phyloP scores from a whole-genome alignment of 2,329 filamentous ascomycete genomes.

The Chalaropsis thielavioides region DNA sequence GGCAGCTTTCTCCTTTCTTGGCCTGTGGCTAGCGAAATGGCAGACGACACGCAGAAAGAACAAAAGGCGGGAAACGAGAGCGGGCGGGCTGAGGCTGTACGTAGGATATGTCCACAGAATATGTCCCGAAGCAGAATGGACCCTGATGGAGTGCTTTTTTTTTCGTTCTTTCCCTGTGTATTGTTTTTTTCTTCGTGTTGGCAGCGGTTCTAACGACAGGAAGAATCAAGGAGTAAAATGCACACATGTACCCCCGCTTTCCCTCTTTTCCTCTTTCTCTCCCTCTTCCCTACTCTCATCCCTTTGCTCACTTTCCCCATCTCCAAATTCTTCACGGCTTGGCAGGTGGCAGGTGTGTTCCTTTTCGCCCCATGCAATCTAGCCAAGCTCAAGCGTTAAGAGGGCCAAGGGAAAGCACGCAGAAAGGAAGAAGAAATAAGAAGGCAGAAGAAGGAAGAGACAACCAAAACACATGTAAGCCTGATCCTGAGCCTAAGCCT shows the following conservation, averaged over 20 bases:
- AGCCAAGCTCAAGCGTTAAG: not conserved
- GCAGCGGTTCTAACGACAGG: not conserved
- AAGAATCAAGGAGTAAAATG: not conserved
- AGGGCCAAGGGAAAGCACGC: too few species aligned
- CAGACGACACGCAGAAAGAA: not conserved
- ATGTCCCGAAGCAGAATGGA: too few species aligned
- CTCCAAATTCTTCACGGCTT: conserved; percentile 4
- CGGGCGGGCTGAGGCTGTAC: too few species aligned
- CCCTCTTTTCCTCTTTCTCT: too few species aligned
- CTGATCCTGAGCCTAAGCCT: not conserved
- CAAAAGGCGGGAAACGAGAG: not conserved
- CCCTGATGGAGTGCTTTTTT: too few species aligned
- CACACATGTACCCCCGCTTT: too few species aligned
- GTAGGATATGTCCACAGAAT: too few species aligned
- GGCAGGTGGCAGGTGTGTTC: conserved; percentile 3
- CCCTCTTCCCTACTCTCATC: not conserved
- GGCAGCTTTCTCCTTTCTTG: not conserved
- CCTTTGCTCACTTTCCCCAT: not conserved
- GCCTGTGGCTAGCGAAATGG: not conserved
- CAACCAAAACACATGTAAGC: not conserved
- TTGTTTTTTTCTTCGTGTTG: not conserved
- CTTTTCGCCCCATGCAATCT: not conserved
- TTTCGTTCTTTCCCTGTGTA: not conserved
- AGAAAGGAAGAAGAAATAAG: too few species aligned
- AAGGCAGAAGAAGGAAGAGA: not conserved